These are phyloP conservation scores for Manihot esculenta DNA, from an alignment of 441 rosid genomes.

Conservation along the genomic window DNA sequence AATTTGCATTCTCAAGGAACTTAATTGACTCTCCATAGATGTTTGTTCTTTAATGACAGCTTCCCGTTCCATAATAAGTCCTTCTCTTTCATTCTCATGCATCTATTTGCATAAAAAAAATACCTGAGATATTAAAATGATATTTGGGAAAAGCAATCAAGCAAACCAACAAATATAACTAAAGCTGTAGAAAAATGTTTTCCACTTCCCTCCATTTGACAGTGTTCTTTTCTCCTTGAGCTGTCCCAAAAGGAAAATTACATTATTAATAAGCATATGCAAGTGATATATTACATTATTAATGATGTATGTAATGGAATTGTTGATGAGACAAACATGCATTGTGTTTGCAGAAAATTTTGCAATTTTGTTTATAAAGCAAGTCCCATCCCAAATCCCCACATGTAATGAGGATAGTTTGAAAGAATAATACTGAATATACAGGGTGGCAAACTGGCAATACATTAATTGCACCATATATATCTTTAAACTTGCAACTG, in stretches of 20 bases:
- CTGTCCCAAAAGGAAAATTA: too few relatives aligned
- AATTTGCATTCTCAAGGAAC: slow-evolving; percentile 61
- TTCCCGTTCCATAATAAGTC: slow-evolving; percentile 90
- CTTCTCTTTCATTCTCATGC: slow-evolving; percentile 81
- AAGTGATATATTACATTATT: background rate
- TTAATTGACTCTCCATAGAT: slow-evolving; percentile 80
- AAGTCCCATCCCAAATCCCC: background rate
- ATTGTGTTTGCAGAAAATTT: background rate
- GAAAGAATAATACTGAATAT: too few relatives aligned
- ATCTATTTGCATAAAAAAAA: slow-evolving; percentile 43
- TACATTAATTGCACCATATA: background rate
- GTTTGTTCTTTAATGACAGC: slow-evolving; percentile 68
- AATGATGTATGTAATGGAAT: background rate
- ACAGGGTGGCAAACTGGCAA: background rate
- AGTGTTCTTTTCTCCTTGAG: too few relatives aligned
- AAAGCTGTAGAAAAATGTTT: slow-evolving; percentile 2
- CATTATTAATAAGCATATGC: too few relatives aligned
- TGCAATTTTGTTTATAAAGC: background rate
- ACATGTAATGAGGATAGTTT: too few relatives aligned
- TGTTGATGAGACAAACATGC: background rate
- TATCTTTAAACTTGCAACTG: background rate
- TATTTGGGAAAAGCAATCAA: slow-evolving; percentile 1
- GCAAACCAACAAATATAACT: background rate
- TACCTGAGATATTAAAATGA: slow-evolving; percentile 17
- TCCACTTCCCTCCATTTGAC: background rate